These are phyloP conservation scores for Selaginella tamariscina DNA, from an alignment of 75 land plant species.

Conservation along the genomic window DNA sequence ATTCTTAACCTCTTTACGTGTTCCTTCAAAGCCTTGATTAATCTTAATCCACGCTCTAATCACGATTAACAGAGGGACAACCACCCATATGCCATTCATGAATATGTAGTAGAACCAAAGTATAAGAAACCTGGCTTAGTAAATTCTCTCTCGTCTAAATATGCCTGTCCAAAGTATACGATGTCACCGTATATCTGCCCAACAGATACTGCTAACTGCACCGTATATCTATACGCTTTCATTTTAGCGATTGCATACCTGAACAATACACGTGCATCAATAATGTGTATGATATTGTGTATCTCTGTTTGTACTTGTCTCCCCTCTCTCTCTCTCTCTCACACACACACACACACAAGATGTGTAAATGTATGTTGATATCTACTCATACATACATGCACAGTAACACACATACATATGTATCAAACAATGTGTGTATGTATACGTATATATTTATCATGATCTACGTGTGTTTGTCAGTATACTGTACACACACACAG, in stretches of 20 bases:
- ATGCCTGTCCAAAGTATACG: conserved; percentile 47
- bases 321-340: too few species aligned
- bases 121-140: conserved; percentile 36
- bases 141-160: conserved; percentile 51
- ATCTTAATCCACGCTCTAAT: conserved; percentile 66
- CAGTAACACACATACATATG: too few species aligned
- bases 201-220: conserved; percentile 52
- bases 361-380: too few species aligned
- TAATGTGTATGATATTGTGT: too few species aligned
- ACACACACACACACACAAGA: too few species aligned
- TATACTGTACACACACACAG: too few species aligned
- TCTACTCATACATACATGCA: too few species aligned
- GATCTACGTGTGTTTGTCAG: too few species aligned
- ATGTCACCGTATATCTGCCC: conserved; percentile 71
- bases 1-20: not conserved
- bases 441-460: too few species aligned
- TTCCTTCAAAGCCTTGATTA: conserved; percentile 24
- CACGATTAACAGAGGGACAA: conserved; percentile 47
- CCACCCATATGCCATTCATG: conserved; percentile 58
- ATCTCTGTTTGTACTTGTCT: too few species aligned
- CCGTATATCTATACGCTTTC: conserved; percentile 55
- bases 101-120: conserved; percentile 62
- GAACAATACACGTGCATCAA: conserved; percentile 9
- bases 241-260: conserved; percentile 70
- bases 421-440: not conserved